Evolutionary conservation across 116 monocot genomes (phyloP), one percentile per base, ranked within the genome.

Genomic region (Trichopus zeylanicus): DNA sequence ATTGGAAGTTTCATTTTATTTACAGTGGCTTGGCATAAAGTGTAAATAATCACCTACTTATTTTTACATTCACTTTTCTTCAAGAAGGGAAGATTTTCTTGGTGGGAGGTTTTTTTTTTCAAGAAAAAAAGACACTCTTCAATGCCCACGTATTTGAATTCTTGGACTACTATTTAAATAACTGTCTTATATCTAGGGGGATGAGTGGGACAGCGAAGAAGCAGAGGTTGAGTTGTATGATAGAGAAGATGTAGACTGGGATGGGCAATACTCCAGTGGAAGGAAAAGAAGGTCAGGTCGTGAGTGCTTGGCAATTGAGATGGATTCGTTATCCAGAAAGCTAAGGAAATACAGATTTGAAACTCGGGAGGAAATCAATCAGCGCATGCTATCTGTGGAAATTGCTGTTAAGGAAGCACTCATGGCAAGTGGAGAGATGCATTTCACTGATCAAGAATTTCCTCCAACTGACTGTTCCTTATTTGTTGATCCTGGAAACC

Each of bases 191-290:
- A n/a, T n/a, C n/a, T n/a, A 99, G 99, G 75, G 61, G 28, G 71
- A 86, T 75, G 92, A 91, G 25, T 85, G 85, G 99, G 99, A 92
- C 46, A 85, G 75, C 67, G 99, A 88, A 54, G 87, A 75, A 51
- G 88, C 85, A 52, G 89, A 98, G 54, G 73, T 85, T 59, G 99
- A 99, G 48, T 33, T 91, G 29, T 99, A 81, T 73, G 99, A 99
- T 61, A 78, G 92, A 42, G 99, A 92, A 30, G 99, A 99, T 74
- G 92, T 99, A 26, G 99, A 99, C 26, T 99, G 99, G 99, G 99
- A 99, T 70, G 88, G 92, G 26, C 99, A 99, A 67, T 99, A 85
- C 74, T 99, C 99, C 42, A 99, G 99, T 76, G 99, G 88, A n/a
- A 75, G 99, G 58, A 88, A 78, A 76, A 85, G 85, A 63, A 80